Evolutionary conservation across 2,329 filamentous ascomycete genomes (phyloP).

Genomic region (Pseudogymnoascus sp.): DNA sequence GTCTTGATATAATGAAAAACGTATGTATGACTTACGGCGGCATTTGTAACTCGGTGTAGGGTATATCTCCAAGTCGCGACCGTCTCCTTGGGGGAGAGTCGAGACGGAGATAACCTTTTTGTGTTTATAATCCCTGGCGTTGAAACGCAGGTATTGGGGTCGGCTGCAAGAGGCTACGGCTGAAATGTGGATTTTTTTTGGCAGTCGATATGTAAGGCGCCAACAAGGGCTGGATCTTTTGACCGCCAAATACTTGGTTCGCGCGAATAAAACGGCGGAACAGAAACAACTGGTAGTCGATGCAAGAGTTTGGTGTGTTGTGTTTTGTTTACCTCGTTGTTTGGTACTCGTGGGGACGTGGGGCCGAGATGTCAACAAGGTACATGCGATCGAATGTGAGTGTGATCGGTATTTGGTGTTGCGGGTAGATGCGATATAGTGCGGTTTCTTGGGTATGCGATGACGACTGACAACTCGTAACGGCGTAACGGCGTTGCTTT

Average conservation of each 20-base stretch:
- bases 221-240: background rate
- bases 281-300: background rate
- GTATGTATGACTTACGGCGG: conserved; percentile 17
- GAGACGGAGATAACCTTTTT: conserved; percentile 24
- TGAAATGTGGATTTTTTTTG: conserved; percentile 5
- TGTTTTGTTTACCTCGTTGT: conserved; percentile 6
- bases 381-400: conserved; percentile 6
- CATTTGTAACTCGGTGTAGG: conserved; percentile 12
- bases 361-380: conserved; percentile 5
- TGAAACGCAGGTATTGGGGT: background rate
- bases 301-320: background rate
- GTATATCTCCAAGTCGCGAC: conserved; percentile 26
- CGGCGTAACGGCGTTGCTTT: conserved; percentile 5
- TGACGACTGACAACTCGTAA: background rate
- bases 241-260: background rate
- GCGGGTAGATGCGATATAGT: conserved; percentile 4
- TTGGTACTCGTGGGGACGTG: conserved; percentile 6
- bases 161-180: conserved; percentile 4
- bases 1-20: background rate
- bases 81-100: conserved; percentile 26
- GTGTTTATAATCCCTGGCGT: conserved; percentile 7
- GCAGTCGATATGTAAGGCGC: conserved; percentile 1
- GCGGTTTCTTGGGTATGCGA: background rate
- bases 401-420: conserved; percentile 1
- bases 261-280: background rate